Conservation (phyloP, 2,329 filamentous ascomycete species). For the Cladosporium halotolerans region DNA sequence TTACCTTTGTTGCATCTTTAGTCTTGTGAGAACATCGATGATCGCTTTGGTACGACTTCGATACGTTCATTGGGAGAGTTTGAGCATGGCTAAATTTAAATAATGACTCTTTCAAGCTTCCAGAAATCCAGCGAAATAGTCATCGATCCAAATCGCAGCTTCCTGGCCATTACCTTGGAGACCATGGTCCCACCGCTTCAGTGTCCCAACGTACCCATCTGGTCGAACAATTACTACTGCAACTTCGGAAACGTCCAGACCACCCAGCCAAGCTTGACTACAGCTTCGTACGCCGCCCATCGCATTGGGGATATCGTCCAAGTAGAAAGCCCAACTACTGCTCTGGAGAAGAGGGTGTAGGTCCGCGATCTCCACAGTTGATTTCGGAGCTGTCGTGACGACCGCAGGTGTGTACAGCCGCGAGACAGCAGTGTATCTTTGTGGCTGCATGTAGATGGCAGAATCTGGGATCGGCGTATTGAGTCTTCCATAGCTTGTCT, state of each 20-base stretch:
- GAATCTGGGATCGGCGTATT: slow-evolving; percentile 52
- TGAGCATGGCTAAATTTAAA: too few relatives aligned
- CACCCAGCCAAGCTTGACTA: slow-evolving; percentile 64
- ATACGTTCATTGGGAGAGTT: too few relatives aligned
- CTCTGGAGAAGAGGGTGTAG: slow-evolving; percentile 57
- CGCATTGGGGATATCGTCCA: slow-evolving; percentile 57
- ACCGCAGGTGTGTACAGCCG: slow-evolving; percentile 63
- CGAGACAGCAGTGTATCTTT: slow-evolving; percentile 63
- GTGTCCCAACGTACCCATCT: slow-evolving; percentile 67
- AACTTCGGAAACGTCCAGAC: slow-evolving; percentile 50
- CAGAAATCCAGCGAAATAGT: slow-evolving; percentile 47
- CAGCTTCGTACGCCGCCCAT: slow-evolving; percentile 45
- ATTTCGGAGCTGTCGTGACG: slow-evolving; percentile 60
- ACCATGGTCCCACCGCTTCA: slow-evolving; percentile 39
- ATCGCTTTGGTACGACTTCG: too few relatives aligned
- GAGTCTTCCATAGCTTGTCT: slow-evolving; percentile 55
- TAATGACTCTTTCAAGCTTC: slow-evolving; percentile 4
- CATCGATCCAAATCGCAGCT: slow-evolving; percentile 43
- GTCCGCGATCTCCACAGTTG: slow-evolving; percentile 58
- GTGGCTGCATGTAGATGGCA: slow-evolving; percentile 61
- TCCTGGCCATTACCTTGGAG: slow-evolving; percentile 26
- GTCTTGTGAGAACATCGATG: too few relatives aligned
- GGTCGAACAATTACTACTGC: slow-evolving; percentile 64
- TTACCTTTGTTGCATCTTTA: too few relatives aligned
- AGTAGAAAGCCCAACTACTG: slow-evolving; percentile 66